These are phyloP conservation scores for Ilex asprella DNA, from an alignment of 257 asterid genomes.

Conservation along the genomic window DNA sequence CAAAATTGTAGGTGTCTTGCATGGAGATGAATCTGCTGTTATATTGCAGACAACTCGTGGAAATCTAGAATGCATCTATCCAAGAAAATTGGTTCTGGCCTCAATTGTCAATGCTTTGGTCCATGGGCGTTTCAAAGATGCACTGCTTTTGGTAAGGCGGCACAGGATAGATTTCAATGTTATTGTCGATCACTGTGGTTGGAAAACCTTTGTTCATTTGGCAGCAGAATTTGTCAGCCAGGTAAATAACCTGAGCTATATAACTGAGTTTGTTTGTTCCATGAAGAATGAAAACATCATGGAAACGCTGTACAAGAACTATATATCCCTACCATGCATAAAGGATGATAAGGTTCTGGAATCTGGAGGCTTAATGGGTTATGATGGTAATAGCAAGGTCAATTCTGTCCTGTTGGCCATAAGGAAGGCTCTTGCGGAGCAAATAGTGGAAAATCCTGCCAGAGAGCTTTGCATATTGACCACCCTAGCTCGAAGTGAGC, in stretches of 20 bases:
- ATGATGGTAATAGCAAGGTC: slow-evolving; percentile 43
- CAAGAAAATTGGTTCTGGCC: slow-evolving; percentile 80
- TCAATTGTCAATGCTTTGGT: slow-evolving; percentile 72
- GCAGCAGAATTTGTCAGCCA: slow-evolving; percentile 73
- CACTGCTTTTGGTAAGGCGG: slow-evolving; percentile 75
- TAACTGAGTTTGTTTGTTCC: slow-evolving; percentile 86
- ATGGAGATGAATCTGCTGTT: slow-evolving; percentile 94
- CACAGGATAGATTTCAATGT: slow-evolving; percentile 94
- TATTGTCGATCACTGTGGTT: slow-evolving; percentile 79
- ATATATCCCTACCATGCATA: slow-evolving; percentile 27
- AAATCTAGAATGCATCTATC: slow-evolving; percentile 89
- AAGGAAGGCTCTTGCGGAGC: slow-evolving; percentile 81
- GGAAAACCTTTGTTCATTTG: slow-evolving; percentile 63
- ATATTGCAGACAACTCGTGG: slow-evolving; percentile 85
- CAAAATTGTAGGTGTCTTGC: slow-evolving; percentile 66
- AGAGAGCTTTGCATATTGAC: slow-evolving; percentile 95
- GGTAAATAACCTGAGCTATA: slow-evolving; percentile 66
- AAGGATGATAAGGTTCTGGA: slow-evolving; percentile 23
- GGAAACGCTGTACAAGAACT: slow-evolving; percentile 65
- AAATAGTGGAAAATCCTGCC: slow-evolving; percentile 57
- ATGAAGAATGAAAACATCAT: slow-evolving; percentile 66
- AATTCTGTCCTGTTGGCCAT: slow-evolving; percentile 50
- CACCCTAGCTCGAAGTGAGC: slow-evolving; percentile 73
- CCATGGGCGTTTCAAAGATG: slow-evolving; percentile 72
- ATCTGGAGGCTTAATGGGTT: slow-evolving; percentile 26